phyloP scores from a whole-genome alignment of 495 filamentous ascomycete species.

The Lasiosphaeriaceae sp. region DNA sequence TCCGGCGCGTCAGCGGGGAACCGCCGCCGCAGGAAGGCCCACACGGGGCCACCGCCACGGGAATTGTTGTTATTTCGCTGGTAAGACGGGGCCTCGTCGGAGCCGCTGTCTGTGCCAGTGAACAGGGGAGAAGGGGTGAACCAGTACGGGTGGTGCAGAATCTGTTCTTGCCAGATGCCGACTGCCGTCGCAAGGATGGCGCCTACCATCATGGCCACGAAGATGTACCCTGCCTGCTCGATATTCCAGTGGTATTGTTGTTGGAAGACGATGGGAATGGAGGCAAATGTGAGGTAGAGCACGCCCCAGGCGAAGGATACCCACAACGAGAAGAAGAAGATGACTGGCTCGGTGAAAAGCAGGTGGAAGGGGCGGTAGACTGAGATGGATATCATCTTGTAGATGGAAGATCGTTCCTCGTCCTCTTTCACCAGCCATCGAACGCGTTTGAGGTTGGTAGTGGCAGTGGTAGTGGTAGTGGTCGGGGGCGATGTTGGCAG shows the following conservation, averaged over 20 bases:
- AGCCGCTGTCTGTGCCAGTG: not conserved
- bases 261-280: slow-evolving; percentile 73
- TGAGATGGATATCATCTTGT: slow-evolving; percentile 71
- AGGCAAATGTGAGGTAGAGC: slow-evolving; percentile 78
- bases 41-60: slow-evolving; percentile 24
- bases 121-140: not conserved
- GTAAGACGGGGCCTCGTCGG: not conserved
- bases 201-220: slow-evolving; percentile 67
- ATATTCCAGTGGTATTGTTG: slow-evolving; percentile 66
- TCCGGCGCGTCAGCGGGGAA: slow-evolving; percentile 61
- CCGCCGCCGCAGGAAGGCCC: slow-evolving; percentile 33
- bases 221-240: slow-evolving; percentile 67
- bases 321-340: slow-evolving; percentile 95
- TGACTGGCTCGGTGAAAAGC: slow-evolving; percentile 84
- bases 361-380: slow-evolving; percentile 79
- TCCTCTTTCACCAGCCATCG: slow-evolving; percentile 84
- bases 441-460: slow-evolving; percentile 51
- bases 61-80: not conserved
- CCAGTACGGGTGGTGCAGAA: slow-evolving; percentile 43
- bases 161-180: slow-evolving; percentile 66
- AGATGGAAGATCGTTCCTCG: slow-evolving; percentile 68
- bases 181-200: slow-evolving; percentile 64
- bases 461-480: slow-evolving; percentile 4
- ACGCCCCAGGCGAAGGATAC: slow-evolving; percentile 86
- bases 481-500: not conserved